Evolutionary conservation across 768 basidiomycete species (phyloP).

Genomic region (Dacryopinax spathularia): DNA sequence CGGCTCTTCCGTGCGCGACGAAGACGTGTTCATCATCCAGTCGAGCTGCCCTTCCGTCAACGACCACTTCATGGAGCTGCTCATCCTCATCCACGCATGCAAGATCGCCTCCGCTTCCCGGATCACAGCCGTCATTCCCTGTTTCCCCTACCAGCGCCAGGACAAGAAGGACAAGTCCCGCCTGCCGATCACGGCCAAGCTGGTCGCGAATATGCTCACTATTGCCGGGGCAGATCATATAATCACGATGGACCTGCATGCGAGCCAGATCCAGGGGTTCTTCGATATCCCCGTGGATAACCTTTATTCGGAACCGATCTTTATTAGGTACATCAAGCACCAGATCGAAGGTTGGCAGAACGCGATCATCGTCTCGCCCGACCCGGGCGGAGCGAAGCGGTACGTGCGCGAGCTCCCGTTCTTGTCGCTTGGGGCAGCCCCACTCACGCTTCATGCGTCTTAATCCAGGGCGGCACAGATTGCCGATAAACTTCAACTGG

Average conservation of each 20-base stretch:
- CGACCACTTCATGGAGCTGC: constrained; percentile 95
- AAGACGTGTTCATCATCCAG: constrained; percentile 98
- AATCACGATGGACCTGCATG: constrained; percentile 98
- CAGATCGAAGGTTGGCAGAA: constrained; percentile 76
- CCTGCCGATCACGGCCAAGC: constrained; percentile 94
- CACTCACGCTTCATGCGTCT: constrained; percentile 1
- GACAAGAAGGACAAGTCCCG: constrained; percentile 97
- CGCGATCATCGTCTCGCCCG: constrained; percentile 86
- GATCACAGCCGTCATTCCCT: constrained; percentile 95
- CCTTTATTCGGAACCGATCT: constrained; percentile 87
- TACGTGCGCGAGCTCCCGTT: constrained; percentile 27
- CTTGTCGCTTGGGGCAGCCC: not conserved
- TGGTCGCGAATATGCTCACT: constrained; percentile 94
- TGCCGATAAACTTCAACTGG: constrained; percentile 86
- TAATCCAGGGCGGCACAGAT: constrained; percentile 68
- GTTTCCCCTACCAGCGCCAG: constrained; percentile 91
- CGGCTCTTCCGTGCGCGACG: constrained; percentile 87
- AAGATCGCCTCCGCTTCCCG: constrained; percentile 89
- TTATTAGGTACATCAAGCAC: constrained; percentile 84
- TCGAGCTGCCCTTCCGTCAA: constrained; percentile 80
- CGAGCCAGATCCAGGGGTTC: constrained; percentile 96
- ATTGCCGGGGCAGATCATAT: constrained; percentile 97
- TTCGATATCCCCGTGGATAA: constrained; percentile 99
- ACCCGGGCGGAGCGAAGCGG: constrained; percentile 98
- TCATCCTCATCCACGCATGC: constrained; percentile 96